Evolutionary conservation across 148 eudicot species (phyloP).

Genomic region (Nyssa sinensis): DNA sequence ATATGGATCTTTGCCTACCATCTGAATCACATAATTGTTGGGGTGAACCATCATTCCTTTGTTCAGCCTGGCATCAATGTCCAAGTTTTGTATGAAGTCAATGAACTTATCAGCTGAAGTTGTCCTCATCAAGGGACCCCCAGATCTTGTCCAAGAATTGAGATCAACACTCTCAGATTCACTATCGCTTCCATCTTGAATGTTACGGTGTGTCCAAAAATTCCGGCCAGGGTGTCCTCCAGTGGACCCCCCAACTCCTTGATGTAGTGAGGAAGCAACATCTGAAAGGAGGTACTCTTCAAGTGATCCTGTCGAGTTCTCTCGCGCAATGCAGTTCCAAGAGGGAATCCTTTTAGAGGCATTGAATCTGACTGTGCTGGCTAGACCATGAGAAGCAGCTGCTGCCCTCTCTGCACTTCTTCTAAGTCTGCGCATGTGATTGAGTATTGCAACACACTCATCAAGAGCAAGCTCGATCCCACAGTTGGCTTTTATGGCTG

Average conservation of each 20-base stretch:
- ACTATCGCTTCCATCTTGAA: constrained; percentile 77
- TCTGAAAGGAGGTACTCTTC: constrained; percentile 68
- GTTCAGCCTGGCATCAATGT: constrained; percentile 38
- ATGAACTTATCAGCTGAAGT: constrained; percentile 67
- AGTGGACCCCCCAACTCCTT: constrained; percentile 30
- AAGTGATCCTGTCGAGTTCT: constrained; percentile 84
- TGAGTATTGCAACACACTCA: constrained; percentile 78
- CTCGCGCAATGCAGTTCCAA: constrained; percentile 91
- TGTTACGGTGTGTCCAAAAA: constrained; percentile 31
- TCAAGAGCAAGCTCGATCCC: constrained; percentile 91
- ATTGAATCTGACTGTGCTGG: constrained; percentile 47
- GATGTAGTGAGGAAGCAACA: constrained; percentile 52
- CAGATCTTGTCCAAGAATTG: constrained; percentile 83
- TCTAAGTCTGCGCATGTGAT: constrained; percentile 94
- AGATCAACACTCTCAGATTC: constrained; percentile 65
- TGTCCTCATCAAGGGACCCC: constrained; percentile 97
- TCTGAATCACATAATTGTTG: constrained; percentile 35
- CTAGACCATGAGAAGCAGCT: constrained; percentile 50
- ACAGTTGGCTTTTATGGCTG: constrained; percentile 95
- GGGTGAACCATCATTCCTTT: constrained; percentile 30
- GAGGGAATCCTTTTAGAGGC: constrained; percentile 90
- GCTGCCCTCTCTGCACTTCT: constrained; percentile 61
- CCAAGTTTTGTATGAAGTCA: constrained; percentile 73
- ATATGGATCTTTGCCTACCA: constrained; percentile 31
- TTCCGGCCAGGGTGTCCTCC: constrained; percentile 20